Percentiles rank a stretch among this genome's conserved stretches.
These are phyloP conservation scores for Thalia dealbata DNA, from an alignment of 176 grass and related monocot species.

Conservation along the genomic window DNA sequence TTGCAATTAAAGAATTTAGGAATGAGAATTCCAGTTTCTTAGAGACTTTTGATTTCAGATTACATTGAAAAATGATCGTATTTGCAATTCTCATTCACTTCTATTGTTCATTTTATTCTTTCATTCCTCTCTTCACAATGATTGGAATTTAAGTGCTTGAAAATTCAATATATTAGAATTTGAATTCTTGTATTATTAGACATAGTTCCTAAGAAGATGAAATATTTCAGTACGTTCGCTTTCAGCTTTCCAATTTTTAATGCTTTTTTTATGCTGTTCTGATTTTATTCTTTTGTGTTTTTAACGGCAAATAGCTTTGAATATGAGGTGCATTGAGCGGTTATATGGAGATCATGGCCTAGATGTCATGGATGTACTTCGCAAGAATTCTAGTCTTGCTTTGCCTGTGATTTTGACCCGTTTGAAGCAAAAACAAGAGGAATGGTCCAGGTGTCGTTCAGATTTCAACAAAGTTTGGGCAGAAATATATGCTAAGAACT, in stretches of 20 bases:
- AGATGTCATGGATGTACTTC: conserved; percentile 65
- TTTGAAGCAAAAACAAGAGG: conserved; percentile 67
- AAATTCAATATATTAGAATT: too few relatives aligned
- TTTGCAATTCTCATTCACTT: too few relatives aligned
- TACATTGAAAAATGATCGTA: too few relatives aligned
- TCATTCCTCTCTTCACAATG: too few relatives aligned
- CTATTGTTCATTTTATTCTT: too few relatives aligned
- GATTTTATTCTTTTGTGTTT: conserved; percentile 9
- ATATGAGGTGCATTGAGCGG: conserved; percentile 65
- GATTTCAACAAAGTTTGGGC: conserved; percentile 86
- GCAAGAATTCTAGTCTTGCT: conserved; percentile 52
- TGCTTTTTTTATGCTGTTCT: not conserved
- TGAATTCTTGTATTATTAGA: too few relatives aligned
- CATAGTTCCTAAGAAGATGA: too few relatives aligned
- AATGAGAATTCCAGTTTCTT: too few relatives aligned
- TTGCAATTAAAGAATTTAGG: too few relatives aligned
- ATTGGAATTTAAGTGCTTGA: too few relatives aligned
- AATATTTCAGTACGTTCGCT: not conserved
- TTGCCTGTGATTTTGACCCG: conserved; percentile 72
- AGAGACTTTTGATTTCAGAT: too few relatives aligned
- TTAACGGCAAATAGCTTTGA: conserved; percentile 33
- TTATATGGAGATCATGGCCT: conserved; percentile 73
- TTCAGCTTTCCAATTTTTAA: not conserved
- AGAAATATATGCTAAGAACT: conserved; percentile 77
- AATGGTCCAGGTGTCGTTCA: conserved; percentile 60